Conservation (phyloP, 176 grass and related monocot genomes). For the Oryza rufipogon region DNA sequence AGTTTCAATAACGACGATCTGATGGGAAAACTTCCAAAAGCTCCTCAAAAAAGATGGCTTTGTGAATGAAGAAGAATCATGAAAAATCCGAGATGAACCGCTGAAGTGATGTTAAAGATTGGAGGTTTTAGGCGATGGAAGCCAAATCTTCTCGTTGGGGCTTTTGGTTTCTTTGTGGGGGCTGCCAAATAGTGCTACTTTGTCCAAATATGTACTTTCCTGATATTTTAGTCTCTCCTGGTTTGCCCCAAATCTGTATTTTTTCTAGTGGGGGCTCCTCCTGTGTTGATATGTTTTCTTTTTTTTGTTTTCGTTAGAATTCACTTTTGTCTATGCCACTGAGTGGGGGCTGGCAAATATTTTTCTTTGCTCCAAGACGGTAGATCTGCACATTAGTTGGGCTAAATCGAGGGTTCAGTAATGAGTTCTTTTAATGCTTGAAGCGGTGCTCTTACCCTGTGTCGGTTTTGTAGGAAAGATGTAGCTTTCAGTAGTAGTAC, state of each 20-base stretch:
- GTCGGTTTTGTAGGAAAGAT: conserved; percentile 40
- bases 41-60: not conserved
- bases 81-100: not conserved
- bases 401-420: conserved; percentile 18
- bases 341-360: conserved; percentile 39
- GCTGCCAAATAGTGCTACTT: conserved; percentile 27
- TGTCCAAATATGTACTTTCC: not conserved
- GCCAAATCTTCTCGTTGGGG: conserved; percentile 16
- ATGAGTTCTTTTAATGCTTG: conserved; percentile 35
- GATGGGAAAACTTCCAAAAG: not conserved
- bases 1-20: conserved; percentile 26
- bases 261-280: conserved; percentile 46
- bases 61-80: not conserved
- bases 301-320: conserved; percentile 16
- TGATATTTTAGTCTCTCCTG: conserved; percentile 33
- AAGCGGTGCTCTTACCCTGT: conserved; percentile 30
- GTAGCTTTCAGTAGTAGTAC: conserved; percentile 32
- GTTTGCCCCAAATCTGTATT: conserved; percentile 18
- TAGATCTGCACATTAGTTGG: conserved; percentile 29
- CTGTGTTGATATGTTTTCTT: too few species aligned
- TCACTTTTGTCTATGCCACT: conserved; percentile 38
- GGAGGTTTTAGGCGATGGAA: conserved; percentile 3
- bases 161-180: conserved; percentile 33
- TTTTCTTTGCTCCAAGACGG: not conserved
- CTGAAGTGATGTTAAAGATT: not conserved